Percentiles rank a stretch among this genome's conserved stretches.
These are phyloP conservation scores for Coemansia sp. DNA, from an alignment of 192 early-diverging fungal species.

Conservation along the genomic window DNA sequence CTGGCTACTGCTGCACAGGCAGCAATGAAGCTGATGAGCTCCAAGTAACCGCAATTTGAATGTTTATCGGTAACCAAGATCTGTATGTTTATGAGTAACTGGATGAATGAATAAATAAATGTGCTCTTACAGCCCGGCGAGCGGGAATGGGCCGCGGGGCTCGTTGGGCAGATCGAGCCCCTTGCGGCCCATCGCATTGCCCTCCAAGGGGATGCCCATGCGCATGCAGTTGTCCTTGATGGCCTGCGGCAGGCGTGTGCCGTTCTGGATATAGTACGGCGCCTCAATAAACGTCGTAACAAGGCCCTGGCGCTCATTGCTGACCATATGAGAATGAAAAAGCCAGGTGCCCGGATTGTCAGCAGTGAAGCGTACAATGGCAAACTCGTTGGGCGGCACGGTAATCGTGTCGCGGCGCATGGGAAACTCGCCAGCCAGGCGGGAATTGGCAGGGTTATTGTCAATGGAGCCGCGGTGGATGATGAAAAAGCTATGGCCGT, in stretches of 20 bases:
- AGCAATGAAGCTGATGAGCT: constrained; percentile 41
- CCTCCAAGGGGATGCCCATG: constrained; percentile 58
- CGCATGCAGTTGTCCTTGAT: constrained; percentile 61
- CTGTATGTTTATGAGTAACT: neutral
- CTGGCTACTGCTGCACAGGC: constrained; percentile 50
- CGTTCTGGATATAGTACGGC: constrained; percentile 55
- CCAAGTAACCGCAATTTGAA: neutral
- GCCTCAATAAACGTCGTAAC: constrained; percentile 68
- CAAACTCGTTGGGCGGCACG: constrained; percentile 59
- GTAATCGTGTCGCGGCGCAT: constrained; percentile 73
- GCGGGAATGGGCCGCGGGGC: constrained; percentile 49
- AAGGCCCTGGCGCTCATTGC: constrained; percentile 67
- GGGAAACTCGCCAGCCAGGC: constrained; percentile 10
- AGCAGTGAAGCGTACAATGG: constrained; percentile 63
- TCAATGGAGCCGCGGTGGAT: constrained; percentile 54
- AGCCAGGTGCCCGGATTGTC: constrained; percentile 87
- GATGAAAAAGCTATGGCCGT: constrained; percentile 84
- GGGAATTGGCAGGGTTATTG: constrained; percentile 28
- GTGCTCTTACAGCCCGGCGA: constrained; percentile 17
- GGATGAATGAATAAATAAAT: neutral
- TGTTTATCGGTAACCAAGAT: too few relatives aligned
- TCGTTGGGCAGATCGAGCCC: constrained; percentile 64
- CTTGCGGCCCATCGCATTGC: constrained; percentile 75
- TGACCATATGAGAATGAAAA: constrained; percentile 79
- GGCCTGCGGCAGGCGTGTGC: constrained; percentile 49